These are phyloP conservation scores for Lecanosticta acicola DNA, from an alignment of 2,329 filamentous ascomycete species.

Conservation along the genomic window DNA sequence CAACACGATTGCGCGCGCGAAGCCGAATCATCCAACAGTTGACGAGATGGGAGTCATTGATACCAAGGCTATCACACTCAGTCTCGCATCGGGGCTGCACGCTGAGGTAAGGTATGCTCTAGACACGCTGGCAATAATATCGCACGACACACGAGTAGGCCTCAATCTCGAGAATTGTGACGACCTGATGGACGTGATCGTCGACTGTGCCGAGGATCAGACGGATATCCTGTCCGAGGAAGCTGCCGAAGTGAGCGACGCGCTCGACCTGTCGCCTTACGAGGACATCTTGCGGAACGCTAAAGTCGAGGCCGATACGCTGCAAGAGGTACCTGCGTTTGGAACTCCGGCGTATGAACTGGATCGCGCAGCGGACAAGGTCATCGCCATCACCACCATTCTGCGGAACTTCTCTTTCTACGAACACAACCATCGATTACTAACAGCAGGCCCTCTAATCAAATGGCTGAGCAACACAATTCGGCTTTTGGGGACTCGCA, in stretches of 20 bases:
- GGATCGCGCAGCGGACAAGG: constrained; percentile 75
- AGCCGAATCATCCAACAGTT: constrained; percentile 68
- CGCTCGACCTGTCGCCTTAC: constrained; percentile 74
- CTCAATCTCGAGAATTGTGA: constrained; percentile 71
- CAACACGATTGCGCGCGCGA: constrained; percentile 60
- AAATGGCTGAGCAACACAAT: constrained; percentile 80
- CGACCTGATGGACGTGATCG: constrained; percentile 77
- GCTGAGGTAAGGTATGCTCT: constrained; percentile 84
- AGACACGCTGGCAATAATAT: constrained; percentile 72
- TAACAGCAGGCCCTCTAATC: constrained; percentile 72
- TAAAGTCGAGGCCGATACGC: constrained; percentile 62
- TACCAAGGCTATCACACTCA: constrained; percentile 81
- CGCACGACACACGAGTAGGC: constrained; percentile 57
- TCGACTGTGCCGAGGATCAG: constrained; percentile 89
- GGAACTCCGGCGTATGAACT: constrained; percentile 75
- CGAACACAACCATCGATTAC: constrained; percentile 66
- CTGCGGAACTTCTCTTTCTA: constrained; percentile 87
- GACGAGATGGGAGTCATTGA: constrained; percentile 82
- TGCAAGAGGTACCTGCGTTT: constrained; percentile 68
- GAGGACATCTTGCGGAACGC: constrained; percentile 82
- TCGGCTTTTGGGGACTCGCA: constrained; percentile 79
- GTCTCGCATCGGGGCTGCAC: constrained; percentile 82
- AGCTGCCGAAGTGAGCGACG: constrained; percentile 78
- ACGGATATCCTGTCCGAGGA: constrained; percentile 78
- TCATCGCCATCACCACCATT: constrained; percentile 88